A percentile compares a stretch with the other conserved stretches of the same genome.
These are phyloP conservation scores for Bremia lactucae DNA, from an alignment of 352 stramenopile species.

Conservation along the genomic window DNA sequence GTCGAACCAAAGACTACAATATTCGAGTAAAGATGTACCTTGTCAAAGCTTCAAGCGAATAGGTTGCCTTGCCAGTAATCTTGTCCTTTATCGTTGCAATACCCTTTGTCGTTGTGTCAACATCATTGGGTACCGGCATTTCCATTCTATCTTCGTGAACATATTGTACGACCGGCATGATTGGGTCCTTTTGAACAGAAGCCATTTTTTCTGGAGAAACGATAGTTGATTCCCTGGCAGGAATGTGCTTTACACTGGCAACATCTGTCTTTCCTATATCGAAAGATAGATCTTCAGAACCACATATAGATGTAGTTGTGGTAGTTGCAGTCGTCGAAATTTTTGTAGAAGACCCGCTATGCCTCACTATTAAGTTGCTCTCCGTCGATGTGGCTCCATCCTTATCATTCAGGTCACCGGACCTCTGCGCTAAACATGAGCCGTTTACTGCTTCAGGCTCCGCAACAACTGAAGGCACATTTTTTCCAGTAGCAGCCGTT, in stretches of 20 bases:
- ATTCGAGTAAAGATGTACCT: constrained; percentile 20
- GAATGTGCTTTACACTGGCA: constrained; percentile 5
- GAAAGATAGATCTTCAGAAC: constrained; percentile 9
- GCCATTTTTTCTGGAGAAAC: constrained; percentile 15
- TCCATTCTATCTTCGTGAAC: constrained; percentile 8
- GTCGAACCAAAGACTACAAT: not conserved
- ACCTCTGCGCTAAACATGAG: not conserved
- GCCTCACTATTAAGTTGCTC: constrained; percentile 15
- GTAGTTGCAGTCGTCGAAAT: constrained; percentile 11
- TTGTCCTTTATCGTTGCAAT: constrained; percentile 24
- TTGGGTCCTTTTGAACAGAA: constrained; percentile 15
- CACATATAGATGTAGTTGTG: constrained; percentile 12
- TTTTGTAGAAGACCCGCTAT: constrained; percentile 8
- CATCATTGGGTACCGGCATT: constrained; percentile 1
- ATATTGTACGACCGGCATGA: constrained; percentile 4
- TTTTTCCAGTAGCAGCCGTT: constrained; percentile 3
- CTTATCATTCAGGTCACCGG: constrained; percentile 2
- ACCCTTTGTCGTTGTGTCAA: constrained; percentile 27
- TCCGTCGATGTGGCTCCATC: constrained; percentile 9
- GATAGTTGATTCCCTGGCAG: constrained; percentile 9
- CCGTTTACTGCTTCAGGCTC: constrained; percentile 6
- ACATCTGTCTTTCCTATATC: constrained; percentile 3
- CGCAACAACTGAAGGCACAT: constrained; percentile 1
- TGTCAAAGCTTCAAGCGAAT: constrained; percentile 46
- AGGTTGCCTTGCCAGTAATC: constrained; percentile 35